These are phyloP conservation scores for Stereocaulon alpinum DNA, from an alignment of 495 filamentous ascomycete species.

Conservation along the genomic window DNA sequence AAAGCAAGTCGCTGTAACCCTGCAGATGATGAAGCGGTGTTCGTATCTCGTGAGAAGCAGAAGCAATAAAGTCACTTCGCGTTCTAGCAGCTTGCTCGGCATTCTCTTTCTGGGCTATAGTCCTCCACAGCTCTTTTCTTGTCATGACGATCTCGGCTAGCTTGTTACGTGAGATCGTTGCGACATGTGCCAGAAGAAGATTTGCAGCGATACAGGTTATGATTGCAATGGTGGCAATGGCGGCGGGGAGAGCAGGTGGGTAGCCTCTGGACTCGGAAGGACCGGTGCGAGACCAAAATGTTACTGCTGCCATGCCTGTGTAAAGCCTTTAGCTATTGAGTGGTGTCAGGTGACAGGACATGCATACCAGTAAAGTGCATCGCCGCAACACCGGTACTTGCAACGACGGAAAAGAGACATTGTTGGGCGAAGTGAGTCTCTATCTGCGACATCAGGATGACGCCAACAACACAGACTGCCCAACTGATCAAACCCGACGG, in stretches of 20 bases:
- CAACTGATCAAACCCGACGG: slow-evolving; percentile 23
- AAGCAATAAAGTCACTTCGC: slow-evolving; percentile 25
- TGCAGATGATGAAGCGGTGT: slow-evolving; percentile 27
- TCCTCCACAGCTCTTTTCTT: slow-evolving; percentile 23
- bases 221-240: slow-evolving; percentile 23
- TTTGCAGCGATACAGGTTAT: slow-evolving; percentile 25
- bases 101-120: slow-evolving; percentile 26
- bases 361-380: slow-evolving; percentile 26
- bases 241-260: slow-evolving; percentile 20
- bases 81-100: slow-evolving; percentile 23
- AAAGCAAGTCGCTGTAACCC: slow-evolving; percentile 24
- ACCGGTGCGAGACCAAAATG: slow-evolving; percentile 20
- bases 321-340: slow-evolving; percentile 1
- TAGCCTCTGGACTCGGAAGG: slow-evolving; percentile 21
- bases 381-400: slow-evolving; percentile 20
- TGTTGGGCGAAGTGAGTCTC: slow-evolving; percentile 22
- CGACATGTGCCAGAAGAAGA: slow-evolving; percentile 24
- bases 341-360: not conserved
- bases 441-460: slow-evolving; percentile 23
- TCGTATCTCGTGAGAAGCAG: slow-evolving; percentile 26
- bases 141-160: slow-evolving; percentile 26
- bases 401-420: slow-evolving; percentile 21
- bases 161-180: slow-evolving; percentile 25
- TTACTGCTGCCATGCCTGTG: slow-evolving; percentile 23
- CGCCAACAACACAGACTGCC: slow-evolving; percentile 22